These are phyloP conservation scores for Spergularia marina DNA, from an alignment of 148 eudicot species.

Conservation along the genomic window DNA sequence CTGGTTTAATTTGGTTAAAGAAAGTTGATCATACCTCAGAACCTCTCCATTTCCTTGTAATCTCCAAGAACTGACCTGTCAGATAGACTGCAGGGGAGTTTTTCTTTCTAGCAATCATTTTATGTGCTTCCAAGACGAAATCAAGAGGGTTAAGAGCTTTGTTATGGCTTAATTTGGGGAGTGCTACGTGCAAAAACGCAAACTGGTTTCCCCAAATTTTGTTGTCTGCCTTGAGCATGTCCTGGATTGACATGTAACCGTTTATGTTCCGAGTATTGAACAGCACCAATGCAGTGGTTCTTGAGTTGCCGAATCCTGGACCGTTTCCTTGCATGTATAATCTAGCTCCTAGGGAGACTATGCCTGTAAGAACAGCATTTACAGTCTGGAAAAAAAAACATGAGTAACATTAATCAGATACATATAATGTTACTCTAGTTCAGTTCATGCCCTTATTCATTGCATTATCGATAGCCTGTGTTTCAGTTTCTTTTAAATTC, in stretches of 20 bases:
- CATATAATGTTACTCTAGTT: too few species aligned
- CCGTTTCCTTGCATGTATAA: slow-evolving; percentile 39
- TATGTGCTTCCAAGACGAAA: slow-evolving; percentile 29
- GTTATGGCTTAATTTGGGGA: slow-evolving; percentile 29
- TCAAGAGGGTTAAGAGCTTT: slow-evolving; percentile 30
- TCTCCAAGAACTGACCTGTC: slow-evolving; percentile 15
- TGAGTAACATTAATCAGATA: too few species aligned
- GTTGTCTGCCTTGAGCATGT: slow-evolving; percentile 39
- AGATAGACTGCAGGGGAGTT: slow-evolving; percentile 24
- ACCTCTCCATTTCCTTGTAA: slow-evolving; percentile 17
- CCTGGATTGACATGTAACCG: slow-evolving; percentile 39
- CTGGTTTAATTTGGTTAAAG: not conserved
- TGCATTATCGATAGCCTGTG: too few species aligned
- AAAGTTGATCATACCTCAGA: slow-evolving; percentile 7
- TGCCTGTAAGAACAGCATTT: slow-evolving; percentile 44
- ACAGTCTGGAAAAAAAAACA: slow-evolving; percentile 33
- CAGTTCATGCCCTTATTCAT: too few species aligned
- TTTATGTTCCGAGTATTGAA: slow-evolving; percentile 40
- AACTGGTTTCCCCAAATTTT: slow-evolving; percentile 52
- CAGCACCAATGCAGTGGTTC: slow-evolving; percentile 35
- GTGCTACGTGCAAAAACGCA: slow-evolving; percentile 34
- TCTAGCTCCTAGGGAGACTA: slow-evolving; percentile 32
- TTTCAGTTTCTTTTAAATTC: too few species aligned
- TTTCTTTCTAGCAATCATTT: slow-evolving; percentile 30
- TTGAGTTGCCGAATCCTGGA: slow-evolving; percentile 10